A percentile compares a stretch with the other conserved stretches of the same genome.
phyloP scores from a whole-genome alignment of 2,329 filamentous ascomycete species.

The Colletotrichum tofieldiae region DNA sequence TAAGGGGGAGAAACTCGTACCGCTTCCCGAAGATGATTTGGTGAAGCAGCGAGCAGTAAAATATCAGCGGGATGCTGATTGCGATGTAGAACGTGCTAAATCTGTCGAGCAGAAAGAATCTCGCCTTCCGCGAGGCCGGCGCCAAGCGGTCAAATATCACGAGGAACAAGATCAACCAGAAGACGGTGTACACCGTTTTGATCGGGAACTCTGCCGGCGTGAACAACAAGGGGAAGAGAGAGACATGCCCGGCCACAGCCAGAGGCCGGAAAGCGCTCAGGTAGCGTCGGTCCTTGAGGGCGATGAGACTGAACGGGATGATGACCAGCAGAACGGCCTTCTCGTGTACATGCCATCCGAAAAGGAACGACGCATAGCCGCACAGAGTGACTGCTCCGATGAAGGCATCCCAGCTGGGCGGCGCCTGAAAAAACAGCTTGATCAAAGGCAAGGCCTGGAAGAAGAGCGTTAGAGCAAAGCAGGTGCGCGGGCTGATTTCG shows the following conservation, averaged over 20 bases:
- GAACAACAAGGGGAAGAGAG: conserved; percentile 93
- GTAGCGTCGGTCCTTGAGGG: conserved; percentile 90
- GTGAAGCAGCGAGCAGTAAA: conserved; percentile 90
- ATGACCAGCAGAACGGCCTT: conserved; percentile 96
- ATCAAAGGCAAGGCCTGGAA: conserved; percentile 86
- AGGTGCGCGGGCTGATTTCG: conserved; percentile 84
- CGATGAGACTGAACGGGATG: conserved; percentile 94
- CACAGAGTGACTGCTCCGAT: conserved; percentile 92
- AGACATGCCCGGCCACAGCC: conserved; percentile 94
- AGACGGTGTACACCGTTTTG: conserved; percentile 92
- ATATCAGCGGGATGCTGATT: conserved; percentile 88
- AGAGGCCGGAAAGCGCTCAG: conserved; percentile 93
- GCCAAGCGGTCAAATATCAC: conserved; percentile 89
- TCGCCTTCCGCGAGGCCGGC: conserved; percentile 83
- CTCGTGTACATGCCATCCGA: conserved; percentile 99
- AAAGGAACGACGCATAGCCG: conserved; percentile 96
- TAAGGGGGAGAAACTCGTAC: conserved; percentile 93
- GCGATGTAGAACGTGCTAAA: conserved; percentile 93
- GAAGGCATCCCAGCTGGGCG: conserved; percentile 89
- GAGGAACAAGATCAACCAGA: conserved; percentile 91
- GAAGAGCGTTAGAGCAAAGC: conserved; percentile 85
- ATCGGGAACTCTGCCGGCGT: conserved; percentile 93
- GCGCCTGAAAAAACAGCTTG: conserved; percentile 79
- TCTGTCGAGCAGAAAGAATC: conserved; percentile 92
- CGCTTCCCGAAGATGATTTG: conserved; percentile 84